phyloP scores from a whole-genome alignment of 768 basidiomycete species.

The Boletus pseudo-olivaceus region DNA sequence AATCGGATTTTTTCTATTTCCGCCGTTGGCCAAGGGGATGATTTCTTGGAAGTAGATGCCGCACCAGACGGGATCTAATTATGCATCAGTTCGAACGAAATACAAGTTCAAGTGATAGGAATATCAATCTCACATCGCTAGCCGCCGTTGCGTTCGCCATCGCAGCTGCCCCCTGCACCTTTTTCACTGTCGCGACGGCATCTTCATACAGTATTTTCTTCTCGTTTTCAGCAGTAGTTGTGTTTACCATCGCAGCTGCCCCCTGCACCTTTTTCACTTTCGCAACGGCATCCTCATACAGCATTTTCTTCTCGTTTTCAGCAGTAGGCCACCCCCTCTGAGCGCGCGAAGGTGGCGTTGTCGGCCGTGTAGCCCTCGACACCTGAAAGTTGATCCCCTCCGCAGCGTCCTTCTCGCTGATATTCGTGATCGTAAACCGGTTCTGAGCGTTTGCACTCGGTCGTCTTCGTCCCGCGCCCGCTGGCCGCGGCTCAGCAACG shows the following conservation, averaged over 20 bases:
- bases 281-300: slow-evolving; percentile 39
- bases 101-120: background rate
- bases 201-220: slow-evolving; percentile 39
- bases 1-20: slow-evolving; percentile 75
- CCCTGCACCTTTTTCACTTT: slow-evolving; percentile 40
- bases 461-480: slow-evolving; percentile 27
- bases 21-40: slow-evolving; percentile 54
- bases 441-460: slow-evolving; percentile 31
- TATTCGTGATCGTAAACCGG: slow-evolving; percentile 42
- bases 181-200: slow-evolving; percentile 38
- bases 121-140: slow-evolving; percentile 20
- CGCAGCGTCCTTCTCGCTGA: slow-evolving; percentile 39
- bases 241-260: slow-evolving; percentile 7
- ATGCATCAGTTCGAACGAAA: slow-evolving; percentile 2
- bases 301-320: slow-evolving; percentile 43
- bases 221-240: slow-evolving; percentile 41
- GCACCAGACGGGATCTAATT: slow-evolving; percentile 5
- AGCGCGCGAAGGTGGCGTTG: slow-evolving; percentile 27
- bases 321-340: slow-evolving; percentile 30
- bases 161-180: slow-evolving; percentile 34
- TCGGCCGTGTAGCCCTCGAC: slow-evolving; percentile 10
- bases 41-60: slow-evolving; percentile 15
- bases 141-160: slow-evolving; percentile 26
- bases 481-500: slow-evolving; percentile 5
- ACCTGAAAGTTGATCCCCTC: slow-evolving; percentile 25